Evolutionary conservation across 768 basidiomycete species (phyloP).

Genomic region (Hebeloma cylindrosporum): DNA sequence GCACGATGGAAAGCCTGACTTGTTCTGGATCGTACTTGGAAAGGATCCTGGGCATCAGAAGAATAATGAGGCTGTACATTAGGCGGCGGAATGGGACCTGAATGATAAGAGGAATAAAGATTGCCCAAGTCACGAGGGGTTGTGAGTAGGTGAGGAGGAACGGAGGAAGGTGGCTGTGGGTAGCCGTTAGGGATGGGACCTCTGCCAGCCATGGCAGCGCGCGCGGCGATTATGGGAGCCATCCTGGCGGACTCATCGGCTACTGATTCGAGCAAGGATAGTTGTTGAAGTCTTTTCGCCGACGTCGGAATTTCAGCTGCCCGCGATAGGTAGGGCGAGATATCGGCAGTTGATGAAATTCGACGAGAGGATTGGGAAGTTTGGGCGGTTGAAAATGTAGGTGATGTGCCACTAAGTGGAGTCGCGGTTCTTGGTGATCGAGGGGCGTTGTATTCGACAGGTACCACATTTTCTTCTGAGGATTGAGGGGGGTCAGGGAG

Average conservation of each 20-base stretch:
- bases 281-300: constrained; percentile 64
- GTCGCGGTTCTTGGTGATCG: too few relatives aligned
- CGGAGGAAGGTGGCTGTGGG: constrained; percentile 16
- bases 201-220: constrained; percentile 22
- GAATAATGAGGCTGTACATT: constrained; percentile 19
- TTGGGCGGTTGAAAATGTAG: constrained; percentile 21
- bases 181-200: constrained; percentile 14
- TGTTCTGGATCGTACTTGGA: constrained; percentile 48
- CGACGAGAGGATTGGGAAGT: constrained; percentile 36
- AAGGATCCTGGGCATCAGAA: constrained; percentile 28
- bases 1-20: constrained; percentile 44
- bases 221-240: constrained; percentile 41
- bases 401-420: too few relatives aligned
- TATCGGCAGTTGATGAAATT: constrained; percentile 57
- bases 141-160: constrained; percentile 31
- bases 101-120: constrained; percentile 35
- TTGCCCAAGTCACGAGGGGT: constrained; percentile 22
- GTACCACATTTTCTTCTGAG: background rate
- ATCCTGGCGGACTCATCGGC: constrained; percentile 72
- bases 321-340: constrained; percentile 67
- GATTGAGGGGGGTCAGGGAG: background rate
- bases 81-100: constrained; percentile 14
- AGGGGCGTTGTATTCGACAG: too few relatives aligned
- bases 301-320: constrained; percentile 54
- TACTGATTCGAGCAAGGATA: constrained; percentile 69